Evolutionary conservation across 2,329 filamentous ascomycete species (phyloP).

Genomic region (Clonostachys solani): DNA sequence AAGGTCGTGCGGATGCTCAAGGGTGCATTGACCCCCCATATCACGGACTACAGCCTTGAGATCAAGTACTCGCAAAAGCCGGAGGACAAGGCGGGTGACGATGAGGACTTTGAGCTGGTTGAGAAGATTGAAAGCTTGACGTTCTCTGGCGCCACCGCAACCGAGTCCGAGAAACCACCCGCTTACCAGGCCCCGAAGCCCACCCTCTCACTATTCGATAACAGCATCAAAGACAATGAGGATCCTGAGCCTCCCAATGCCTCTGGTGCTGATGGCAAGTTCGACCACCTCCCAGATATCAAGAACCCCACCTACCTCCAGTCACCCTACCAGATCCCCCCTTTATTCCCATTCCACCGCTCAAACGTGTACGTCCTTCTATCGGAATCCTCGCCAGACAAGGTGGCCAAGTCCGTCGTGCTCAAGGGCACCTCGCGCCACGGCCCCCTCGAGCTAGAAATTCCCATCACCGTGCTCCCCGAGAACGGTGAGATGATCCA

Average conservation of each 20-base stretch:
- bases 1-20: conserved; percentile 74
- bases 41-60: conserved; percentile 59
- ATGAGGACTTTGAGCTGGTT: conserved; percentile 58
- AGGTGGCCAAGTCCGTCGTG: conserved; percentile 36
- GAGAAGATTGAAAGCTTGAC: conserved; percentile 48
- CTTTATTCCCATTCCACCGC: conserved; percentile 63
- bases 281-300: conserved; percentile 48
- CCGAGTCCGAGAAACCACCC: conserved; percentile 1
- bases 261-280: conserved; percentile 22
- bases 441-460: conserved; percentile 58
- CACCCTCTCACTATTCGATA: conserved; percentile 58
- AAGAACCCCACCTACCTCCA: conserved; percentile 55
- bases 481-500: conserved; percentile 54
- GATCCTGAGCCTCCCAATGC: conserved; percentile 17
- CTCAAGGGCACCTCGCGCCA: conserved; percentile 52
- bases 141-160: conserved; percentile 3
- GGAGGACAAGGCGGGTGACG: conserved; percentile 6
- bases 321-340: conserved; percentile 57
- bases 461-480: conserved; percentile 51
- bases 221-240: conserved; percentile 35
- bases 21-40: conserved; percentile 61
- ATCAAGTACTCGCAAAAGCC: conserved; percentile 43
- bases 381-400: conserved; percentile 36
- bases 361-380: conserved; percentile 63
- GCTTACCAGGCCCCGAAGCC: conserved; percentile 18